Base-by-base conservation (phyloP, 2,329 filamentous ascomycete genomes). In the Grosmannia serpens region DNA sequence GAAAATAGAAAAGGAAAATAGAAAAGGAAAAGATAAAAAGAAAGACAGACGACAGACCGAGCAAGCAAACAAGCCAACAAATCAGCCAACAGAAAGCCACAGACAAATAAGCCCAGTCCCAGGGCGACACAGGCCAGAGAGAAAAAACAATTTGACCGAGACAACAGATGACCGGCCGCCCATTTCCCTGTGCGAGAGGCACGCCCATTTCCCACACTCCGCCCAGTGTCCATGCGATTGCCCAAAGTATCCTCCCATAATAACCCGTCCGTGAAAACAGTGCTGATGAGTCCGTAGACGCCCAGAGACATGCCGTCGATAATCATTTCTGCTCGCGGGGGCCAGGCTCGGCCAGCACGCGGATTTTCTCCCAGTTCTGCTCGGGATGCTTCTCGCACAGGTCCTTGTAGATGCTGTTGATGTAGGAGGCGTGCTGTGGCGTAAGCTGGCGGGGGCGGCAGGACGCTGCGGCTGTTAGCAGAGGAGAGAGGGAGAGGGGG, bases 371-470 rank as follows among this genome's bases (percentile, higher is more conserved):
- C 57, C 57, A 58, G 52, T 55, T 22, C 22, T 31, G 51, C 22
- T 55, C 22, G 15, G 57, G 57, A 22, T 58, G 27, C 31, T 50
- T 55, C 24, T 58, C 11, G 35, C 51, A 44, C 13, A 58, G 57
- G 24, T 55, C 20, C 44, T 53, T 55, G 52, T 58, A 58, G 22
- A 58, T 54, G 57, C 29, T 55, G 22, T 35, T n/a, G 33, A 58
- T 24, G 31, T 58, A 58, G 15, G 27, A 46, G 6, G 44, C 51
- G 17, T 58, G 52, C 17, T 58, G 57, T 1, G 52, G 50, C 6
- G 57, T 50, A 8, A 27, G 27, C 41, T 47, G 27, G n/a, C 24
- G 29, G 8, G 57, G 57, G 4, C 50, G 51, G 29, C 56, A 58
- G 27, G 55, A 52, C 6, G 55, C 55, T 57, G 20, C 24, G 11